Percentiles rank a stretch among this genome's conserved stretches.
phyloP scores from a whole-genome alignment of 2,329 filamentous ascomycete genomes.

The Periconia sp. region DNA sequence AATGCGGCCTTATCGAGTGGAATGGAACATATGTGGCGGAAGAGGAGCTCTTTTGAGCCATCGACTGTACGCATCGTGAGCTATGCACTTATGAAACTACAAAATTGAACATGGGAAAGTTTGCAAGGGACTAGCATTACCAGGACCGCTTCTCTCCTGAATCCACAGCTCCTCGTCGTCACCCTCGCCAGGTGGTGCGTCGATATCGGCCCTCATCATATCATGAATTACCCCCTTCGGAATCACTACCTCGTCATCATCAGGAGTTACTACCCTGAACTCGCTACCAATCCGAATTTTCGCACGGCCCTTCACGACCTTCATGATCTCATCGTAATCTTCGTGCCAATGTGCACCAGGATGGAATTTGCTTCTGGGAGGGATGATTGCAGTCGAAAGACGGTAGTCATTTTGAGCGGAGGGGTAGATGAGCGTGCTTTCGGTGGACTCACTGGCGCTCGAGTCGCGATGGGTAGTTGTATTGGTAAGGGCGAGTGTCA shows the following conservation, averaged over 20 bases:
- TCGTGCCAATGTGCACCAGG: conserved; percentile 17
- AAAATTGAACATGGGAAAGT: too few relatives aligned
- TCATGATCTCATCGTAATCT: conserved; percentile 16
- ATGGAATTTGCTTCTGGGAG: conserved; percentile 13
- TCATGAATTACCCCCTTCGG: conserved; percentile 10
- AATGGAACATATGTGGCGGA: conserved; percentile 11
- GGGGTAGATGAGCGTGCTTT: conserved; percentile 11
- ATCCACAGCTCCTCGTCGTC: conserved; percentile 12
- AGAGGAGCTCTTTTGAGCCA: conserved; percentile 18
- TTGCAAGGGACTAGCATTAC: conserved; percentile 6
- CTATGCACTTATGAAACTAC: too few relatives aligned
- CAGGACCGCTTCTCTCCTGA: conserved; percentile 13
- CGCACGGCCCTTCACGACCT: conserved; percentile 9
- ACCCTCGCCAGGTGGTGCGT: conserved; percentile 1
- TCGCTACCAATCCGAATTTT: conserved; percentile 11
- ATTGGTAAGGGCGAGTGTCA: conserved; percentile 4
- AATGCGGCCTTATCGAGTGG: conserved; percentile 6
- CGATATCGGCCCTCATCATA: conserved; percentile 9
- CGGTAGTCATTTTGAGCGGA: conserved; percentile 3
- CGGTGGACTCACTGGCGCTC: not conserved
- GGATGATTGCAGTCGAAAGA: conserved; percentile 6
- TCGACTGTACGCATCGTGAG: too few relatives aligned
- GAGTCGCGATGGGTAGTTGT: not conserved
- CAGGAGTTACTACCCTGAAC: conserved; percentile 5
- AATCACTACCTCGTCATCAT: conserved; percentile 15